phyloP scores from a whole-genome alignment of 495 filamentous ascomycete genomes.

The Podospora comata region DNA sequence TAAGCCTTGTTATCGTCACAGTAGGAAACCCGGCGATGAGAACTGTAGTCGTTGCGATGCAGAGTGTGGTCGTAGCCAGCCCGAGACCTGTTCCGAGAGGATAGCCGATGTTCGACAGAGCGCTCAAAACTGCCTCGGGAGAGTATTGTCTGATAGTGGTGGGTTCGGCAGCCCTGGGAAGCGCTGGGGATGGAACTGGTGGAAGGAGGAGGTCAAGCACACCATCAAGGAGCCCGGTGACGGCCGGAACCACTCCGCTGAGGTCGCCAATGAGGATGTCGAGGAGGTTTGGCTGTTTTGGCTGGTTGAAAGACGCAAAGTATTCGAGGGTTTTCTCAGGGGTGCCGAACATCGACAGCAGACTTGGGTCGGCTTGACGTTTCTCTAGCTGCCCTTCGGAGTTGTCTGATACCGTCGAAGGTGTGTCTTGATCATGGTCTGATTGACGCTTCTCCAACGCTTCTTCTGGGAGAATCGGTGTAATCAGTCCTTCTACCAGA shows the following conservation, averaged over 20 bases:
- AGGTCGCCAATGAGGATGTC: constrained; percentile 1
- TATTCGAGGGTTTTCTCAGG: not conserved
- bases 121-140: not conserved
- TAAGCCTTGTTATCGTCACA: not conserved
- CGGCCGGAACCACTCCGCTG: constrained; percentile 2
- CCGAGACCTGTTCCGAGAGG: not conserved
- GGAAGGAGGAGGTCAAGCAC: constrained; percentile 7
- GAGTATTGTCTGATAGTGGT: not conserved
- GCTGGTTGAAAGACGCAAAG: not conserved
- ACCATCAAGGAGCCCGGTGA: not conserved
- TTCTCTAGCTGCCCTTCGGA: not conserved
- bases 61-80: not conserved
- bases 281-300: not conserved
- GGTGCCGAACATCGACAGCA: not conserved
- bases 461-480: too few relatives aligned
- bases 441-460: not conserved
- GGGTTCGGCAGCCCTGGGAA: not conserved
- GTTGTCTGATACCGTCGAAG: not conserved
- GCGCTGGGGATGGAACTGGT: not conserved
- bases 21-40: not conserved
- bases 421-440: not conserved
- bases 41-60: not conserved
- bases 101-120: not conserved
- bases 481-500: too few relatives aligned
- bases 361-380: not conserved